These are phyloP conservation scores for Herpetospermum pedunculosum DNA, from an alignment of 306 rosid genomes.

Conservation along the genomic window DNA sequence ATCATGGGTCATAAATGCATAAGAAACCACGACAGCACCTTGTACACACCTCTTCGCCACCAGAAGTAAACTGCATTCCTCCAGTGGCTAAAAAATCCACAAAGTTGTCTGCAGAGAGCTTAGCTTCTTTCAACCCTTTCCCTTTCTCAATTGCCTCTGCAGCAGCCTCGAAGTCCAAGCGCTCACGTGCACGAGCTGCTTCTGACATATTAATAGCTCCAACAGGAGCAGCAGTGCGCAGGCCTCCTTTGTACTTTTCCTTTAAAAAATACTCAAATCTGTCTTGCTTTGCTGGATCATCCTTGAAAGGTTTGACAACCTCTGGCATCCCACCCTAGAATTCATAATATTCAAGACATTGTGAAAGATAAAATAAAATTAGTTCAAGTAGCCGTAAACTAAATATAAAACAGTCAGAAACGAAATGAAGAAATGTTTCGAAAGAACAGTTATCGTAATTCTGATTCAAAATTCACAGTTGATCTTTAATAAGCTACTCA, in stretches of 20 bases:
- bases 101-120: conserved; percentile 31
- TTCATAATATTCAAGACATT: neutral
- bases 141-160: conserved; percentile 81
- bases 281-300: conserved; percentile 83
- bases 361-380: conserved; percentile 7
- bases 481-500: conserved; percentile 25
- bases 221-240: conserved; percentile 57
- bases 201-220: conserved; percentile 80
- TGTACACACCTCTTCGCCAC: conserved; percentile 60
- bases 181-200: conserved; percentile 89
- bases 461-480: neutral
- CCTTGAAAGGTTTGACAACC: conserved; percentile 68
- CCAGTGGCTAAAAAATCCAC: conserved; percentile 51
- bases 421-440: neutral
- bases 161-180: conserved; percentile 90
- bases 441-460: neutral
- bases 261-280: conserved; percentile 84
- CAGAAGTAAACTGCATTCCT: conserved; percentile 70
- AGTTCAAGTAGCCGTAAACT: neutral
- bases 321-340: conserved; percentile 40
- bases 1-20: conserved; percentile 12
- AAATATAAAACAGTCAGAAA: neutral
- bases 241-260: conserved; percentile 86
- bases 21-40: conserved; percentile 17
- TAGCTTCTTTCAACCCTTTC: conserved; percentile 41